Evolutionary conservation across 805 yeast genomes (phyloP), one percentile per base, ranked within the genome.

Genomic region (Lachancea waltii): DNA sequence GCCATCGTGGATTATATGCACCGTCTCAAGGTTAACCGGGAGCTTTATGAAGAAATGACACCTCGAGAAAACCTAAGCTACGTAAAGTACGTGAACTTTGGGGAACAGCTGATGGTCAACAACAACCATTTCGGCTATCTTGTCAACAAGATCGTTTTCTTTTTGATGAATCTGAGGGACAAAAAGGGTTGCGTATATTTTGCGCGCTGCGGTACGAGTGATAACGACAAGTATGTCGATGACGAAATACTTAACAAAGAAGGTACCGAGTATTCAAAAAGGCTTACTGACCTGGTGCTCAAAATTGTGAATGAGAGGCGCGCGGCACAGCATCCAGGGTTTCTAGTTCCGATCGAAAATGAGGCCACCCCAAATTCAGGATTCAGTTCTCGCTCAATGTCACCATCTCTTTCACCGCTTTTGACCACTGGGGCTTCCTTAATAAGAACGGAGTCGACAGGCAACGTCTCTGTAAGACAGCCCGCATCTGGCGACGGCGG

Each of bases 141-240:
- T 58, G 79, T 86, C 43, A 86, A 90, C 57, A 82, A 92, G 54
- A 92, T 92, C 35, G 87, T 92, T 18, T 86, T 85, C 59, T 92
- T 85, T 60, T 68, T 92, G 57, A 85, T 92, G 86, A 92, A 92
- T 64, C 72, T 92, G 9, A 75, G 90, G 48, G 82, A 86, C 53
- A 85, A 86, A 57, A 70, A 77, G 36, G 97, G 97, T 0, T 78
- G 89, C 20, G 85, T 92, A n/a, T 92, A 79, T 60, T 87, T 92
- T 65, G 96, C 97, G 1, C 68, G 95, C 44, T 84, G 92, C 59
- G 77, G 81, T 8, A 65, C 69, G 35, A 62, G 70, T 35, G 61
- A 58, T 34, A 49, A 60, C 17, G 69, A 67, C 36, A 74, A 73
- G 46, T 85, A 75, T 61, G 70, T 81, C 42, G 75, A 77, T 46